Percentiles rank a stretch among this genome's conserved stretches.
phyloP scores from a whole-genome alignment of 2,329 filamentous ascomycete genomes.

The Aspergillus hortae region DNA sequence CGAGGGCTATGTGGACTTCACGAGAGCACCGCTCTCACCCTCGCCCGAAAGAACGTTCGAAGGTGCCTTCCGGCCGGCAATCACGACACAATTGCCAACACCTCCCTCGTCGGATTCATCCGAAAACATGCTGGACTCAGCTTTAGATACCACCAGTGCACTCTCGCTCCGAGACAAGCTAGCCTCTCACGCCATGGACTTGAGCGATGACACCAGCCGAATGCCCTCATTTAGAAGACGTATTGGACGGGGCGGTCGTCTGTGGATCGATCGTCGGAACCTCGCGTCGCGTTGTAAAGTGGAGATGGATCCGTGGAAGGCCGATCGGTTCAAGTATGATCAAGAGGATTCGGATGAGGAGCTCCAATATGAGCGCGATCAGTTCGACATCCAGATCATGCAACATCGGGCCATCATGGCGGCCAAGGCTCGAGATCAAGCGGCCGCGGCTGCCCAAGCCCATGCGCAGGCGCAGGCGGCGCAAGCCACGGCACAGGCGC shows the following conservation, averaged over 20 bases:
- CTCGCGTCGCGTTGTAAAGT: conserved; percentile 53
- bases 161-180: conserved; percentile 36
- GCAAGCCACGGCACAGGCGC: conserved; percentile 38
- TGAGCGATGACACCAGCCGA: conserved; percentile 41
- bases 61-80: conserved; percentile 63
- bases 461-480: conserved; percentile 41
- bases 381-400: conserved; percentile 57
- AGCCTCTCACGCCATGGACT: conserved; percentile 39
- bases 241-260: conserved; percentile 75
- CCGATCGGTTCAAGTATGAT: conserved; percentile 82
- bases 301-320: conserved; percentile 46
- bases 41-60: conserved; percentile 62
- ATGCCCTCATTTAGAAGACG: conserved; percentile 75
- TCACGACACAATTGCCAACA: conserved; percentile 62
- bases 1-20: conserved; percentile 81
- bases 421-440: conserved; percentile 41
- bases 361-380: conserved; percentile 71
- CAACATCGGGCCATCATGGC: conserved; percentile 53
- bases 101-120: conserved; percentile 49
- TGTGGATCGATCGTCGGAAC: conserved; percentile 84
- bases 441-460: conserved; percentile 40
- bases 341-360: conserved; percentile 78
- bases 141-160: conserved; percentile 31
- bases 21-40: conserved; percentile 78
- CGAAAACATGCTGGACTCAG: conserved; percentile 39